Percentiles rank a stretch among this genome's conserved stretches.
phyloP scores from a whole-genome alignment of 371 early-diverging fungal species.

The Chytridium lagenaria region DNA sequence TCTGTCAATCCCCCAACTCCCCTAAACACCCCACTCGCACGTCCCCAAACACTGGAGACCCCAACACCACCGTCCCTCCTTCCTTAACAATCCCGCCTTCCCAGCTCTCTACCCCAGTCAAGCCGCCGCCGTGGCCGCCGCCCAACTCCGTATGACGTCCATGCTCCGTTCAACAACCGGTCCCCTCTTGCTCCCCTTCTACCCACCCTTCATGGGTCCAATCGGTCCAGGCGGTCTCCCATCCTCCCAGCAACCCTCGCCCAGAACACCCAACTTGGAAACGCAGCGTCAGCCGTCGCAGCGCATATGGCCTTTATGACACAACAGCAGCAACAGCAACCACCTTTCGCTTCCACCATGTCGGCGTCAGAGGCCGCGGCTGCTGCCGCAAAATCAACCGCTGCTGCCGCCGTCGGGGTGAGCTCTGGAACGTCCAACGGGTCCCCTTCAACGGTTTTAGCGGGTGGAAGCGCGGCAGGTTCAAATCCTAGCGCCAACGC shows the following conservation, averaged over 20 bases:
- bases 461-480: no score
- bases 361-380: conserved; percentile 1
- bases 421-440: neutral
- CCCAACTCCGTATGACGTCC: conserved; percentile 7
- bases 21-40: neutral
- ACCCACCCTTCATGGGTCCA: conserved; percentile 23
- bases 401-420: neutral
- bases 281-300: neutral
- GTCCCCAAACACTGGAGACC: neutral
- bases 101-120: conserved; percentile 20
- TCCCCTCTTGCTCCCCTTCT: conserved; percentile 13
- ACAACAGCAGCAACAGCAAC: neutral
- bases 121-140: conserved; percentile 23
- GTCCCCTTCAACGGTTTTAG: neutral
- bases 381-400: neutral
- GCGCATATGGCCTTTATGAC: neutral
- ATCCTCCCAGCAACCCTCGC: neutral
- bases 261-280: neutral
- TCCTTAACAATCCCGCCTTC: conserved; percentile 10
- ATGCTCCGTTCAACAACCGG: neutral
- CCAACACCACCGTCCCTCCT: neutral
- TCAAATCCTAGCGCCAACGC: no score
- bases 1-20: neutral
- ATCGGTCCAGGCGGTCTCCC: conserved; percentile 11
- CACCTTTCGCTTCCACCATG: no score